A percentile compares a stretch with the other conserved stretches of the same genome.
Conservation (phyloP, 1,284 basidiomycete species). For the Moesziomyces parantarcticus region DNA sequence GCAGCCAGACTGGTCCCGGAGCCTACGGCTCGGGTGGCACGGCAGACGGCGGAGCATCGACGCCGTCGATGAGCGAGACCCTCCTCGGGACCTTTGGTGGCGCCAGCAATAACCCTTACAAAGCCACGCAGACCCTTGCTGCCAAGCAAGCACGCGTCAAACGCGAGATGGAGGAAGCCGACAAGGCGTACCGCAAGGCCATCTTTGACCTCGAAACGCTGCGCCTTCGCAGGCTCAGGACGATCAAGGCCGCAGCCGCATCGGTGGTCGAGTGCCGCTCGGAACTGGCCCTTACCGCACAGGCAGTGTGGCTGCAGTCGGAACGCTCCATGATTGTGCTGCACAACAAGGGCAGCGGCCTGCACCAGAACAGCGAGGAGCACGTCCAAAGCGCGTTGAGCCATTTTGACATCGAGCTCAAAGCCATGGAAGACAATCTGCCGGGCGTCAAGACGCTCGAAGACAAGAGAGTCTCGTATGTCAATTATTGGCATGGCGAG, state of each 20-base stretch:
- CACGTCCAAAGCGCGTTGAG: constrained; percentile 80
- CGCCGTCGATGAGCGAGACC: constrained; percentile 31
- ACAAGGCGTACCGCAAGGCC: constrained; percentile 89
- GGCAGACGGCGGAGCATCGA: constrained; percentile 15
- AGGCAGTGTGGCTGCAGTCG: constrained; percentile 53
- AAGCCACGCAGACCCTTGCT: constrained; percentile 51
- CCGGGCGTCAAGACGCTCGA: constrained; percentile 71
- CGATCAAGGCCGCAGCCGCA: constrained; percentile 83
- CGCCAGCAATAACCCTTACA: constrained; percentile 30
- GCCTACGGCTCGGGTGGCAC: constrained; percentile 6
- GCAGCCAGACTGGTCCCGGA: constrained; percentile 20
- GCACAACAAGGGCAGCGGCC: constrained; percentile 41
- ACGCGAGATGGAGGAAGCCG: constrained; percentile 70
- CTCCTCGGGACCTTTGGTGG: constrained; percentile 30
- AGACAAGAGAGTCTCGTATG: constrained; percentile 75
- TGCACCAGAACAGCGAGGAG: constrained; percentile 70
- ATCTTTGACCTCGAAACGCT: constrained; percentile 95
- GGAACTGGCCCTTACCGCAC: constrained; percentile 77
- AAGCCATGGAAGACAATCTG: constrained; percentile 73
- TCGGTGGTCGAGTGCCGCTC: constrained; percentile 82
- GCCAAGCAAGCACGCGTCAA: constrained; percentile 59
- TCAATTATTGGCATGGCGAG: constrained; percentile 82
- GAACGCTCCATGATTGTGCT: constrained; percentile 48
- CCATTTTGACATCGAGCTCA: constrained; percentile 73
- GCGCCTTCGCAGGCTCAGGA: constrained; percentile 79